Base-by-base conservation (phyloP, 2,329 filamentous ascomycete species). In the Aspergillus unguis region DNA sequence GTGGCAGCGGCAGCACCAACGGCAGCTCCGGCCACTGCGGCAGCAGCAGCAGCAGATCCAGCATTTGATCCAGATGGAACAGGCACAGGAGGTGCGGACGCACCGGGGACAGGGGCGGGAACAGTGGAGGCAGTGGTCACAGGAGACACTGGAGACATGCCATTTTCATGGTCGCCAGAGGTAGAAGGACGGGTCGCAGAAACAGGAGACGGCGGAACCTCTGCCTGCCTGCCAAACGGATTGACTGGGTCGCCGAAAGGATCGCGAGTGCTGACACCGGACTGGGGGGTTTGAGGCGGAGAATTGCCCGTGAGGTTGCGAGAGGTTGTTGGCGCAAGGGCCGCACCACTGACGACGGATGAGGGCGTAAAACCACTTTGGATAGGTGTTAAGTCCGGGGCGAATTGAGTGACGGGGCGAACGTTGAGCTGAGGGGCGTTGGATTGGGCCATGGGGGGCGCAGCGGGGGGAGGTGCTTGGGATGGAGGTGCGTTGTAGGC, bases 321-420 rank as follows among this genome's bases (percentile, higher is more conserved):
- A 11, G 62, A 60, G 5, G 61, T 62, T 36, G 56, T 53, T 8
- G 60, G 23, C 28, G 48, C 57, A 29, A 56, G 27, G 6, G 59
- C 54, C 38, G 57, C 57, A 27, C 55, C 56, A 37, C 55, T 59
- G 44, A 44, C 55, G 28, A 51, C 48, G 40, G 56, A 48, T 7
- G 61, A 48, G 46, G 62, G 62, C 28, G 61, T 64, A 25, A 59
- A 57, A 50, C 69, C 59, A 52, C 62, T 56, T 69, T 71, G 51
- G 11, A 25, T 40, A 5, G 69, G 70, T 55, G 68, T 75, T 57
- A 88, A 80, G 64, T 83, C 85, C 4, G 90, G 88, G 36, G 89
- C 79, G 72, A 96, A 92, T 64, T 94, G 85, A 37, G 90, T 92
- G 44, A 94, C 82, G 2, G 91, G 91, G 45, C 90, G 86, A 49